These are phyloP conservation scores for Paracamarosporium sp. DNA, from an alignment of 2,329 filamentous ascomycete genomes.

Conservation along the genomic window DNA sequence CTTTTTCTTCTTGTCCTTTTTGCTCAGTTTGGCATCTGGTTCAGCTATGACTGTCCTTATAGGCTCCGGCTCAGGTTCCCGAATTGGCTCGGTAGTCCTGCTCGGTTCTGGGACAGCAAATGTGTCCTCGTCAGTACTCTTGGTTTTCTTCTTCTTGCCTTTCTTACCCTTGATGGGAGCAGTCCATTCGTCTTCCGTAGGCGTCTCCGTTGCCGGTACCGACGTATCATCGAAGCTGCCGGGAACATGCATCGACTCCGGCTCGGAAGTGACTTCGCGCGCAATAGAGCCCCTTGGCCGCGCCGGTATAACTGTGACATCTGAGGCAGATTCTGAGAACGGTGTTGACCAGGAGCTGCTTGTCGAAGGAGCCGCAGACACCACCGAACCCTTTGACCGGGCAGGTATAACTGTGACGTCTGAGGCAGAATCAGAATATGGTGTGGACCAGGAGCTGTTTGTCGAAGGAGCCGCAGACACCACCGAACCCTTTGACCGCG, in stretches of 20 bases:
- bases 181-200: conserved; percentile 20
- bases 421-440: conserved; percentile 52
- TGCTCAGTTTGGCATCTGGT: conserved; percentile 9
- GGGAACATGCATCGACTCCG: conserved; percentile 67
- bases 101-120: background rate
- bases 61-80: background rate
- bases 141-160: conserved; percentile 19
- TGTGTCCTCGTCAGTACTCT: conserved; percentile 4
- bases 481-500: conserved; percentile 31
- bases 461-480: conserved; percentile 28
- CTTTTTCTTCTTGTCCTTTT: conserved; percentile 11
- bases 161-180: conserved; percentile 27
- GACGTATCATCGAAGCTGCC: conserved; percentile 63
- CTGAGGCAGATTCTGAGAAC: conserved; percentile 51
- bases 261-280: conserved; percentile 53
- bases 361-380: conserved; percentile 28
- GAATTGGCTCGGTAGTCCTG: background rate
- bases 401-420: conserved; percentile 43
- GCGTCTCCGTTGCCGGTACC: conserved; percentile 38
- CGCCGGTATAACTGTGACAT: conserved; percentile 39
- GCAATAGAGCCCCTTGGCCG: conserved; percentile 46
- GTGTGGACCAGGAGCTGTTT: conserved; percentile 43
- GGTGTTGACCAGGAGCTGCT: conserved; percentile 45
- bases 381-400: conserved; percentile 31
- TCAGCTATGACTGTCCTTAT: background rate